phyloP scores from a whole-genome alignment of 1,284 basidiomycete species.

The Inonotus hispidus region DNA sequence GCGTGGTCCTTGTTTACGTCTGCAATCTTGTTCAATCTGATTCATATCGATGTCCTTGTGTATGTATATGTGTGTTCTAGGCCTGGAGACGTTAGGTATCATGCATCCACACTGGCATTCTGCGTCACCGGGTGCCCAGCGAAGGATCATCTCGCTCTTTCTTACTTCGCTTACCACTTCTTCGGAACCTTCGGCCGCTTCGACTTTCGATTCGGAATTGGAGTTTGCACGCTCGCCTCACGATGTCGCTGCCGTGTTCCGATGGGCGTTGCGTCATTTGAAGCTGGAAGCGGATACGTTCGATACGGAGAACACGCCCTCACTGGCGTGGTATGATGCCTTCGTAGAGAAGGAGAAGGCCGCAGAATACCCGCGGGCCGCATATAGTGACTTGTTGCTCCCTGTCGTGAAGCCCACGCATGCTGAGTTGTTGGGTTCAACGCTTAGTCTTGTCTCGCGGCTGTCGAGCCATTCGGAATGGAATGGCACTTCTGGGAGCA shows the following conservation, averaged over 20 bases:
- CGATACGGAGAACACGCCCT: slow-evolving; percentile 19
- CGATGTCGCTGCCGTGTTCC: slow-evolving; percentile 70
- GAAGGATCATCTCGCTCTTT: slow-evolving; percentile 64
- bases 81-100: slow-evolving; percentile 67
- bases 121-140: slow-evolving; percentile 59
- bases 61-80: slow-evolving; percentile 30
- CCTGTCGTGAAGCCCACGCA: slow-evolving; percentile 54
- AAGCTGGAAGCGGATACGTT: slow-evolving; percentile 51
- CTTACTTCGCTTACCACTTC: slow-evolving; percentile 52
- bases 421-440: slow-evolving; percentile 47
- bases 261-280: slow-evolving; percentile 72
- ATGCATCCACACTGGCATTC: slow-evolving; percentile 81
- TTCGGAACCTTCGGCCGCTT: slow-evolving; percentile 35
- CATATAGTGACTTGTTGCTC: slow-evolving; percentile 53
- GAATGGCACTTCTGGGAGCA: slow-evolving; percentile 69
- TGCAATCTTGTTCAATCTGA: slow-evolving; percentile 6
- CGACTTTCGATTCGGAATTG: slow-evolving; percentile 58
- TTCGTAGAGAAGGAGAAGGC: slow-evolving; percentile 56
- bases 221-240: slow-evolving; percentile 59
- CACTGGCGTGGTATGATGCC: slow-evolving; percentile 55
- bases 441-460: slow-evolving; percentile 56
- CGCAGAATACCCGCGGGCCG: slow-evolving; percentile 49
- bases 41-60: slow-evolving; percentile 7
- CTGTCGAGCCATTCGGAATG: slow-evolving; percentile 64
- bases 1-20: slow-evolving; percentile 23